Percentiles rank a stretch among this genome's conserved stretches.
phyloP scores from a whole-genome alignment of 768 basidiomycete genomes.

The Cantharellus cinnabarinus region DNA sequence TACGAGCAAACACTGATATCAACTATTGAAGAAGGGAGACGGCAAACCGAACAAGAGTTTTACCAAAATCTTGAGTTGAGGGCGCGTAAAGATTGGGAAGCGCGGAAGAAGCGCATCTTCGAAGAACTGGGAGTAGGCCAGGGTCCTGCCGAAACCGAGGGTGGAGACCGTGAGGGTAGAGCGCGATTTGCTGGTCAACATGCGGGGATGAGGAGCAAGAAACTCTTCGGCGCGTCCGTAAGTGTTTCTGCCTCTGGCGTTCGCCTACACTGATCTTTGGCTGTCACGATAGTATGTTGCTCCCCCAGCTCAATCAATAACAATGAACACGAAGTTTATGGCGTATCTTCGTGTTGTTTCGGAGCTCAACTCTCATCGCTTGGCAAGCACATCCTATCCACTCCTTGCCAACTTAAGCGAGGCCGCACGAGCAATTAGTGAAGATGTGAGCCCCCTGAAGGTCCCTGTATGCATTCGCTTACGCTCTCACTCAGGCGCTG shows the following conservation, averaged over 20 bases:
- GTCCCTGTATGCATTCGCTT: background rate
- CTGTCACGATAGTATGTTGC: background rate
- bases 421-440: slow-evolving; percentile 25
- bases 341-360: slow-evolving; percentile 70
- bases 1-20: slow-evolving; percentile 90
- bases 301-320: slow-evolving; percentile 7
- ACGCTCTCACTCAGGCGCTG: background rate
- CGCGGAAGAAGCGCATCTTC: slow-evolving; percentile 72
- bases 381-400: slow-evolving; percentile 53
- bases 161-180: slow-evolving; percentile 9
- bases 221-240: background rate
- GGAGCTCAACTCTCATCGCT: slow-evolving; percentile 54
- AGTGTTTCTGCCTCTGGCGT: background rate
- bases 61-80: slow-evolving; percentile 61
- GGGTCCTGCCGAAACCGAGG: slow-evolving; percentile 27
- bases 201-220: background rate
- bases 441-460: background rate
- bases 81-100: slow-evolving; percentile 69
- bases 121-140: slow-evolving; percentile 68
- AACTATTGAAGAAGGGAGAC: slow-evolving; percentile 76
- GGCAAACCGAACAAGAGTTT: slow-evolving; percentile 69
- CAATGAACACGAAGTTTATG: slow-evolving; percentile 81
- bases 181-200: background rate
- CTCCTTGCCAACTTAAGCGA: slow-evolving; percentile 52
- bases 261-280: background rate